A percentile compares a stretch with the other conserved stretches of the same genome.
phyloP scores from a whole-genome alignment of 2,329 filamentous ascomycete genomes.

The Ophiosphaerella korrae region DNA sequence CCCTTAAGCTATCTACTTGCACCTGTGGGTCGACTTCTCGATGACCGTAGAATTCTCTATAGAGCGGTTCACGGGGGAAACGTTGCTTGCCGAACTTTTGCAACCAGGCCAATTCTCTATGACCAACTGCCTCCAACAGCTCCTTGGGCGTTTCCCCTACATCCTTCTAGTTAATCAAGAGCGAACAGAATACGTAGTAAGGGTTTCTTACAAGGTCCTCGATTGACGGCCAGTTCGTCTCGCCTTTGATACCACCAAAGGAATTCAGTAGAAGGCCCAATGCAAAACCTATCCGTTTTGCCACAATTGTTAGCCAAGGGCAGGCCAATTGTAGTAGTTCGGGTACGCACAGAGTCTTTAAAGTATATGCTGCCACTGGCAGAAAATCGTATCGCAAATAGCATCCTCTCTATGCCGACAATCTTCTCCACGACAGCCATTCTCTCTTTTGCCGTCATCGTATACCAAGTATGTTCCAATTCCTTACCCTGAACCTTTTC shows the following conservation, averaged over 20 bases:
- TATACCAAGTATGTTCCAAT: conserved; percentile 9
- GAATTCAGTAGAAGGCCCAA: conserved; percentile 11
- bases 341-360: conserved; percentile 5
- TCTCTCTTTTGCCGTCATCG: conserved; percentile 7
- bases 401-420: conserved; percentile 9
- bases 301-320: conserved; percentile 2
- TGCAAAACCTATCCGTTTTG: conserved; percentile 8
- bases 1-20: conserved; percentile 8
- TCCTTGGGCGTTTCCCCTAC: conserved; percentile 11
- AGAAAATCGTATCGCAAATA: conserved; percentile 11
- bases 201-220: conserved; percentile 16
- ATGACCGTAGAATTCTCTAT: conserved; percentile 14
- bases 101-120: conserved; percentile 14
- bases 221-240: conserved; percentile 12
- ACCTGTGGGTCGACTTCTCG: conserved; percentile 14
- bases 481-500: conserved; percentile 13
- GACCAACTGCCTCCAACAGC: conserved; percentile 11
- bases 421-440: conserved; percentile 9
- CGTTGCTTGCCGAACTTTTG: conserved; percentile 14
- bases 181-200: conserved; percentile 4
- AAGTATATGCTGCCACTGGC: conserved; percentile 11
- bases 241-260: conserved; percentile 15
- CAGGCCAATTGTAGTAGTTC: conserved; percentile 1
- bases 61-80: conserved; percentile 13
- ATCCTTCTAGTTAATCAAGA: conserved; percentile 1